These are phyloP conservation scores for Picea glauca DNA, from an alignment of 75 land plant species.

Conservation along the genomic window DNA sequence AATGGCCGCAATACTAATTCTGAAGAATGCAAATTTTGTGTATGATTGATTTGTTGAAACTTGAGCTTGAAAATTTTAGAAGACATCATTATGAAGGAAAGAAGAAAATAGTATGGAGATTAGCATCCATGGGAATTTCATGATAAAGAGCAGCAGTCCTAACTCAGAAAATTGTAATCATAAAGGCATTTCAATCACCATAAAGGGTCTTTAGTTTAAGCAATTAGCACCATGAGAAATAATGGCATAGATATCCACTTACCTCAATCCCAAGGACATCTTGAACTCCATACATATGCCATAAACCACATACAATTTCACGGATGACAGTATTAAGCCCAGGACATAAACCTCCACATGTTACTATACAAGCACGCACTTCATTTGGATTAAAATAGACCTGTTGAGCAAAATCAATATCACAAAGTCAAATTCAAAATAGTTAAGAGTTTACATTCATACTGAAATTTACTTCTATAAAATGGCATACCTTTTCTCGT, in stretches of 20 bases:
- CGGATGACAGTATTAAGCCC: constrained; percentile 55
- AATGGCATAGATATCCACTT: constrained; percentile 2
- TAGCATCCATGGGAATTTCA: neutral
- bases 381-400: constrained; percentile 49
- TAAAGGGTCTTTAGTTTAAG: neutral
- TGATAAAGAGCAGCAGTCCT: neutral
- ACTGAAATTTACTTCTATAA: neutral
- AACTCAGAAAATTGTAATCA: neutral
- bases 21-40: neutral
- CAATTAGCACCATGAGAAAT: neutral
- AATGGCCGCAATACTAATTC: neutral
- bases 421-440: neutral
- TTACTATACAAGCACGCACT: constrained; percentile 52
- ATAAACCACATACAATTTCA: constrained; percentile 53
- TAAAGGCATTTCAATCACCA: neutral
- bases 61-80: neutral
- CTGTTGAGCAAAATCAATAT: constrained; percentile 20
- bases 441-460: neutral
- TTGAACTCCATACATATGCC: constrained; percentile 54
- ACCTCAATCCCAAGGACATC: constrained; percentile 47
- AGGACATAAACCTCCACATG: constrained; percentile 56
- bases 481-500: constrained; percentile 43
- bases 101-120: neutral
- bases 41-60: neutral
- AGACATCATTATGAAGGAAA: neutral